Percentiles rank a stretch among this genome's conserved stretches.
Evolutionary conservation across 768 basidiomycete species (phyloP).

Genomic region (Phylloporus sp.): DNA sequence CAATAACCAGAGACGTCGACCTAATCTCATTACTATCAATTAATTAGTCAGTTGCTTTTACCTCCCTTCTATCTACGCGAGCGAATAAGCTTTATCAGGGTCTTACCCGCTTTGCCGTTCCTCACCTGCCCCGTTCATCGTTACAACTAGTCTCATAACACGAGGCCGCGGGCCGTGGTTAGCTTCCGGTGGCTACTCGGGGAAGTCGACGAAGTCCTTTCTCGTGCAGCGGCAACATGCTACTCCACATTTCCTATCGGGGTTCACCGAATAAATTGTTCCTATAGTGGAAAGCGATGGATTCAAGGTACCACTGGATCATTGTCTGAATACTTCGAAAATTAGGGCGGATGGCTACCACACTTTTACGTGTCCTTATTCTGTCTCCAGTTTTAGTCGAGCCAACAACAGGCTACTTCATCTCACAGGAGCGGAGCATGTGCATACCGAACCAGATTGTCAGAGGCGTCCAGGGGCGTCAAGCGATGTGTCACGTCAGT

Average conservation of each 20-base stretch:
- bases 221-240: constrained; percentile 1
- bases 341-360: constrained; percentile 1
- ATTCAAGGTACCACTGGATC: not conserved
- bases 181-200: not conserved
- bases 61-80: constrained; percentile 2
- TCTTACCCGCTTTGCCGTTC: constrained; percentile 8
- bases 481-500: not conserved
- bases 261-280: not conserved
- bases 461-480: not conserved
- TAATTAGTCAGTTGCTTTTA: not conserved
- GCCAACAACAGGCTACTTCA: not conserved
- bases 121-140: constrained; percentile 4
- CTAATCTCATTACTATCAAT: constrained; percentile 1
- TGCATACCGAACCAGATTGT: constrained; percentile 1
- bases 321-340: not conserved
- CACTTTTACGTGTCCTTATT: constrained; percentile 8
- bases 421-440: constrained; percentile 15
- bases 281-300: not conserved
- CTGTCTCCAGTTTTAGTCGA: not conserved
- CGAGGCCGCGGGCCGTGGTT: constrained; percentile 21
- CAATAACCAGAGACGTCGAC: not conserved
- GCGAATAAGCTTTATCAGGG: constrained; percentile 13
- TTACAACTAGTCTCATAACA: constrained; percentile 8
- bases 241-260: not conserved
- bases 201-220: not conserved